Percentiles rank a stretch among this genome's conserved stretches.
phyloP scores from a whole-genome alignment of 192 early-diverging fungal species.

The Coemansia sp. region DNA sequence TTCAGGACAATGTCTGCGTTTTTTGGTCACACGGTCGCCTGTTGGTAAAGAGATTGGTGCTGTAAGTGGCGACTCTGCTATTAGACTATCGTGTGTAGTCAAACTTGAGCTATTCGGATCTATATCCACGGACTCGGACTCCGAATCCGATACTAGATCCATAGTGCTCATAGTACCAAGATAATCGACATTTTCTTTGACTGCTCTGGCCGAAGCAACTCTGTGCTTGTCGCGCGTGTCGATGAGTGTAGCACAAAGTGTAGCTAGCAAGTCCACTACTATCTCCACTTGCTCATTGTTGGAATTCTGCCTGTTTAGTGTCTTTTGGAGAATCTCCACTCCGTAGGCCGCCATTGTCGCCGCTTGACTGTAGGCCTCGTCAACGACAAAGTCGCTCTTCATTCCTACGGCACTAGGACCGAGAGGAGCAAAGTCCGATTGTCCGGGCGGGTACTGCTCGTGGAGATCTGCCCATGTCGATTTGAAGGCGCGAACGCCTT shows the following conservation, averaged over 20 bases:
- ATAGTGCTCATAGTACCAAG: not conserved
- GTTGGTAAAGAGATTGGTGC: not conserved
- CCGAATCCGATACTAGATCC: not conserved
- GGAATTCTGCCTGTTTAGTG: not conserved
- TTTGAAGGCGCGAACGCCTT: not conserved
- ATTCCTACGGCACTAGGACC: not conserved
- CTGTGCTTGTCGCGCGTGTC: not conserved
- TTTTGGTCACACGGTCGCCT: not conserved
- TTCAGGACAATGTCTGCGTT: not conserved
- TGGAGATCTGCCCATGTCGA: slow-evolving; percentile 1
- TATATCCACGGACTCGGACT: not conserved
- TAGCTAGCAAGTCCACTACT: not conserved
- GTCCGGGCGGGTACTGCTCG: not conserved
- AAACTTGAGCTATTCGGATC: not conserved
- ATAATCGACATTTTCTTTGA: not conserved
- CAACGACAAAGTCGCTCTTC: not conserved
- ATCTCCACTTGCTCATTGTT: not conserved
- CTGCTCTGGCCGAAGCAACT: not conserved
- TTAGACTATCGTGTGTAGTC: not conserved
- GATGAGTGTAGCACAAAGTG: not conserved
- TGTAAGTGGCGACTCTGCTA: not conserved
- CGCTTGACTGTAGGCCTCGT: not conserved
- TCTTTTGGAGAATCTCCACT: not conserved
- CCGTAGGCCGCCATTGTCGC: not conserved
- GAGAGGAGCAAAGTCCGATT: not conserved